Conservation (phyloP, 495 filamentous ascomycete species). For the Sporormia fimetaria region DNA sequence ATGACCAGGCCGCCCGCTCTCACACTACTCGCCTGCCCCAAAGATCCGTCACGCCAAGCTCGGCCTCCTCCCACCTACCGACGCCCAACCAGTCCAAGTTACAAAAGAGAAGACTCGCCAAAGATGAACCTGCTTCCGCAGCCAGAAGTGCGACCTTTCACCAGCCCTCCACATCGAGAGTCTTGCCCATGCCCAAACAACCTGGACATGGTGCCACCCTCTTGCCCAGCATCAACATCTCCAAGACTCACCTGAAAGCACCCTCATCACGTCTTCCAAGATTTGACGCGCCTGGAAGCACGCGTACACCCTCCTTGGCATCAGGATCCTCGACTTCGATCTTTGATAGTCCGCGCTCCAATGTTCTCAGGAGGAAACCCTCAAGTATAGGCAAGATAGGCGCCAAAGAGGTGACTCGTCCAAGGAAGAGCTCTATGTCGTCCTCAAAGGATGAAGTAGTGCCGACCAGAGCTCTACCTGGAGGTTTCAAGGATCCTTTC, state of each 20-base stretch:
- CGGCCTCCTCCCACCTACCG: slow-evolving; percentile 15
- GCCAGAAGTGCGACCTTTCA: slow-evolving; percentile 9
- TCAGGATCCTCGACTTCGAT: slow-evolving; percentile 34
- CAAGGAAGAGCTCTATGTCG: slow-evolving; percentile 16
- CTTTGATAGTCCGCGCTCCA: slow-evolving; percentile 30
- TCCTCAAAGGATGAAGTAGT: slow-evolving; percentile 22
- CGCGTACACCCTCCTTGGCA: slow-evolving; percentile 32
- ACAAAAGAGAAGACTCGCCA: slow-evolving; percentile 20
- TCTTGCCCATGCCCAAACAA: slow-evolving; percentile 3
- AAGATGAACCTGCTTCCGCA: slow-evolving; percentile 16
- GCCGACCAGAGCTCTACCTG: slow-evolving; percentile 14
- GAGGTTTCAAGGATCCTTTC: slow-evolving; percentile 21
- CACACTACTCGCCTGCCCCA: slow-evolving; percentile 21
- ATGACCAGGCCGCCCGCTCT: slow-evolving; percentile 15
- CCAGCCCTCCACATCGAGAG: slow-evolving; percentile 9
- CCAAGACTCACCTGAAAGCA: slow-evolving; percentile 9
- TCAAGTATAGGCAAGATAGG: slow-evolving; percentile 25
- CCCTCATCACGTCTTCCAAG: slow-evolving; percentile 23
- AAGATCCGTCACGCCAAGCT: slow-evolving; percentile 20
- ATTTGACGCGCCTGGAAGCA: slow-evolving; percentile 17
- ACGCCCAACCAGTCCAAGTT: slow-evolving; percentile 16
- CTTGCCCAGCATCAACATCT: background rate
- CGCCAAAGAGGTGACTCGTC: slow-evolving; percentile 11
- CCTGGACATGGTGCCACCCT: slow-evolving; percentile 9
- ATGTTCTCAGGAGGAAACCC: slow-evolving; percentile 28